phyloP scores from a whole-genome alignment of 2,329 filamentous ascomycete species.

The Rutstroemia sydowiana region DNA sequence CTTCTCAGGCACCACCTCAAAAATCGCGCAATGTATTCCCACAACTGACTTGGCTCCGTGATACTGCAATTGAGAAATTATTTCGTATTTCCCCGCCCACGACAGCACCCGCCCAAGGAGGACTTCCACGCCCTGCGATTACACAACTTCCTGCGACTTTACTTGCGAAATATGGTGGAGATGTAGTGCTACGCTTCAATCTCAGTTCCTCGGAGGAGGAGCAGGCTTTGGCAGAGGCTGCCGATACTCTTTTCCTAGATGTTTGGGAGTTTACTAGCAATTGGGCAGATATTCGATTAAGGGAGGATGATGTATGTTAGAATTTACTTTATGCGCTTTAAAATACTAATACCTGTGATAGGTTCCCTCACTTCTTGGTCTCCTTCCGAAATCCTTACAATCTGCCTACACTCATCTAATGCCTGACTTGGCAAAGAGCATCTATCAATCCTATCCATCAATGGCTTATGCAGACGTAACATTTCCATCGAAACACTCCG shows the following conservation, averaged over 20 bases:
- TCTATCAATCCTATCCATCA: conserved; percentile 64
- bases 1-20: conserved; percentile 10
- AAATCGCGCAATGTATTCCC: conserved; percentile 35
- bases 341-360: conserved; percentile 27
- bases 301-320: conserved; percentile 60
- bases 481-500: conserved; percentile 18
- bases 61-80: conserved; percentile 42
- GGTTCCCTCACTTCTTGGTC: conserved; percentile 65
- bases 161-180: conserved; percentile 56
- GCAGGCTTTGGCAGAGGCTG: conserved; percentile 62
- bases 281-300: conserved; percentile 78
- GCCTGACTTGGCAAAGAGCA: conserved; percentile 68
- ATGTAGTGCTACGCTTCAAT: conserved; percentile 87
- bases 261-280: conserved; percentile 79
- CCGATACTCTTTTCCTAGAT: conserved; percentile 72
- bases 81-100: conserved; percentile 36
- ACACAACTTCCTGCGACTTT: conserved; percentile 29
- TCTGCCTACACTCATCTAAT: conserved; percentile 68
- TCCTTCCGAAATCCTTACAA: conserved; percentile 69
- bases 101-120: conserved; percentile 13
- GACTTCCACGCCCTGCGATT: conserved; percentile 17
- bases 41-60: conserved; percentile 43
- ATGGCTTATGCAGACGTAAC: conserved; percentile 18
- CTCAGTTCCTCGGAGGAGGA: conserved; percentile 63
- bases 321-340: background rate